Conservation (phyloP, 345 rosid species). For the Salix dunnii region DNA sequence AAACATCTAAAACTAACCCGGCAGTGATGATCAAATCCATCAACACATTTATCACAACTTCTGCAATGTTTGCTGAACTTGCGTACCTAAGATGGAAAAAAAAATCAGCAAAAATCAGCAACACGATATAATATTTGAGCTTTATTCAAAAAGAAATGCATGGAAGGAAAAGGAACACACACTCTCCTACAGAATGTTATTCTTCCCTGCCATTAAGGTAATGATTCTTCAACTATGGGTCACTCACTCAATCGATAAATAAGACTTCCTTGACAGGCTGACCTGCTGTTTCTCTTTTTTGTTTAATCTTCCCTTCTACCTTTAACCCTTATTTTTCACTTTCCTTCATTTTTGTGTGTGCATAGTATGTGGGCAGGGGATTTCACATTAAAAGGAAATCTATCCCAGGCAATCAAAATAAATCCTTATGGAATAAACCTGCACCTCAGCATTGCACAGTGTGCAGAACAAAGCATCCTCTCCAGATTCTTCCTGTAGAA, state of each 20-base stretch:
- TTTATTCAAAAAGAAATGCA: too few species aligned
- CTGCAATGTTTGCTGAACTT: constrained; percentile 96
- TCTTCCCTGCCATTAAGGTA: background rate
- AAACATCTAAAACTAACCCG: constrained; percentile 48
- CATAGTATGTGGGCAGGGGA: background rate
- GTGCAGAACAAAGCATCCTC: constrained; percentile 87
- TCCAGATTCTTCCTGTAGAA: constrained; percentile 39
- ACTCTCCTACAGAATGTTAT: background rate
- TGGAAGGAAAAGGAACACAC: background rate
- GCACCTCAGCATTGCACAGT: constrained; percentile 86
- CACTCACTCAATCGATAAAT: background rate
- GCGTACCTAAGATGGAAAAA: constrained; percentile 50
- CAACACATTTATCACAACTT: constrained; percentile 91
- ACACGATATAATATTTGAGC: background rate
- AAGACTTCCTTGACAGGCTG: background rate
- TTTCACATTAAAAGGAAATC: background rate
- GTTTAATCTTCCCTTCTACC: background rate
- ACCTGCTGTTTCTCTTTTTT: too few species aligned
- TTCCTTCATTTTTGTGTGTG: background rate
- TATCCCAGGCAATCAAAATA: background rate
- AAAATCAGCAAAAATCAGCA: too few species aligned
- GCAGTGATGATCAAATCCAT: constrained; percentile 98
- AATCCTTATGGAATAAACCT: background rate
- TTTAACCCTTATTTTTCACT: background rate
- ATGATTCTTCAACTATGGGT: background rate